These are phyloP conservation scores for Eucalyptus virginea DNA, from an alignment of 345 rosid genomes.

Conservation along the genomic window DNA sequence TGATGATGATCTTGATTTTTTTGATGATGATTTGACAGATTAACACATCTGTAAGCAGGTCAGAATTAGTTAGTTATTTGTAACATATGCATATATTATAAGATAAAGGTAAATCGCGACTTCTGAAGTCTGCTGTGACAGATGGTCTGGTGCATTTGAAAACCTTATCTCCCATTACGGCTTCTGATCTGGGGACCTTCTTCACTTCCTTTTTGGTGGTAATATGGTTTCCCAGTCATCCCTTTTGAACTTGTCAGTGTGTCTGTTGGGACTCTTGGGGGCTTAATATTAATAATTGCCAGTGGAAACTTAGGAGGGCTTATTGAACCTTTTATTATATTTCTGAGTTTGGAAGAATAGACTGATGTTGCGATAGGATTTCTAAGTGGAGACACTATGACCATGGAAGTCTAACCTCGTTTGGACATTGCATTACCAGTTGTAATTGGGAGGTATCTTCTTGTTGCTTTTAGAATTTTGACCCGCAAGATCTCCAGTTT, in stretches of 20 bases:
- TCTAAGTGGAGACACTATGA: neutral
- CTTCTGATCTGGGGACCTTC: neutral
- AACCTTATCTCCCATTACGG: neutral
- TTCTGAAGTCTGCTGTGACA: neutral
- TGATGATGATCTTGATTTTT: conserved; percentile 47
- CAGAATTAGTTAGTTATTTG: neutral
- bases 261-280: neutral
- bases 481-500: neutral
- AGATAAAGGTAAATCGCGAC: neutral
- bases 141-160: neutral
- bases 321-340: neutral
- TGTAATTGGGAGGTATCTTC: neutral
- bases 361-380: neutral
- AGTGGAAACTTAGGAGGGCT: neutral
- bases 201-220: neutral
- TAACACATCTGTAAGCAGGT: neutral
- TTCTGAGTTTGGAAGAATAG: neutral
- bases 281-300: neutral
- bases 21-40: conserved; percentile 42
- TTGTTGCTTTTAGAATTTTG: neutral
- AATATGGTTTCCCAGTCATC: neutral
- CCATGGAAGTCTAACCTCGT: neutral
- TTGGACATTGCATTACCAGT: neutral
- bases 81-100: neutral
- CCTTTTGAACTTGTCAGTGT: neutral